Percentiles rank a stretch among this genome's conserved stretches.
These are phyloP conservation scores for Naganishia onofrii DNA, from an alignment of 768 basidiomycete genomes.

Conservation along the genomic window DNA sequence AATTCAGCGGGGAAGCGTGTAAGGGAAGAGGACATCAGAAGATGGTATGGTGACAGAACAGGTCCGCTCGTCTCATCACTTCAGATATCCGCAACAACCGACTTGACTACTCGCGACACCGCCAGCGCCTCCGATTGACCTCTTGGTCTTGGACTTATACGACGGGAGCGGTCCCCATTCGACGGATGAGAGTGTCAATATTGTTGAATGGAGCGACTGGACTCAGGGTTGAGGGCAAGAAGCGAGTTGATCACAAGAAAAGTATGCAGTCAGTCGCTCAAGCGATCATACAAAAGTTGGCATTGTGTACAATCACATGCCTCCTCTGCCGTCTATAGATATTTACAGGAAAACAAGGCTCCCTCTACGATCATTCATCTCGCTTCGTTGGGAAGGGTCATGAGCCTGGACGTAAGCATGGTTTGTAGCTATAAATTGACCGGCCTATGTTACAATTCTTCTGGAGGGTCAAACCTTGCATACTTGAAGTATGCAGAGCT, in stretches of 20 bases:
- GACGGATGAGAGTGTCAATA: neutral
- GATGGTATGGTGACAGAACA: too few relatives aligned
- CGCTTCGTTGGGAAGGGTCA: neutral
- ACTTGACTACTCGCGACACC: too few relatives aligned
- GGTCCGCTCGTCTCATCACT: too few relatives aligned
- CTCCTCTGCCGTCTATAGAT: neutral
- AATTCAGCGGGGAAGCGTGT: too few relatives aligned
- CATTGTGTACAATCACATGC: neutral
- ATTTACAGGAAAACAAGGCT: neutral
- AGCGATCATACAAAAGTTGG: neutral
- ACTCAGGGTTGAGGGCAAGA: neutral
- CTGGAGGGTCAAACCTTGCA: constrained; percentile 9
- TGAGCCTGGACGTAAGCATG: neutral
- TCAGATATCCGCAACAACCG: too few relatives aligned
- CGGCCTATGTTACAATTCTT: neutral
- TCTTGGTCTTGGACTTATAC: too few relatives aligned
- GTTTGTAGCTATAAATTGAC: neutral
- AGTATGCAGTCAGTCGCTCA: neutral
- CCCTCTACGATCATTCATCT: neutral
- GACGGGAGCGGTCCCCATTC: neutral
- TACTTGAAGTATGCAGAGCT: constrained; percentile 23
- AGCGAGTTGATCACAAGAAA: neutral
- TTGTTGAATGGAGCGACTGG: neutral
- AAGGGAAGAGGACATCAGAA: too few relatives aligned
- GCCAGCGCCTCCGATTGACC: too few relatives aligned